phyloP scores from a whole-genome alignment of 2,329 filamentous ascomycete species.

The Lecanicillium sp. region DNA sequence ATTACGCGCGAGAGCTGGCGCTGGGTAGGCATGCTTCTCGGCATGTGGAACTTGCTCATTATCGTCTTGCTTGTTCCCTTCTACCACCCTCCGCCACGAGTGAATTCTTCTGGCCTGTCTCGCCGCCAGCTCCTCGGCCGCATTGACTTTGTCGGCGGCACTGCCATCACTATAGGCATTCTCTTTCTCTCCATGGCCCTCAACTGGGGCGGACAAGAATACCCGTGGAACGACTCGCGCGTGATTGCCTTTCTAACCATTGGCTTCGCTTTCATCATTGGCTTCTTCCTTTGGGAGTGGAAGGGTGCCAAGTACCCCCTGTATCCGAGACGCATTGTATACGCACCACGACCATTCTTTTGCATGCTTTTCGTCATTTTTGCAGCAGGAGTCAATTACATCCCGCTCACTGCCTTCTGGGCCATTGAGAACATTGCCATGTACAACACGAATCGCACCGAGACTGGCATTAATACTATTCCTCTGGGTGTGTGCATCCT shows the following conservation, averaged over 20 bases:
- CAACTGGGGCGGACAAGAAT: conserved; percentile 30
- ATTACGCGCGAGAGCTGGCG: conserved; percentile 45
- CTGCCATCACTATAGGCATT: conserved; percentile 40
- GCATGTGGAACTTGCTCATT: conserved; percentile 42
- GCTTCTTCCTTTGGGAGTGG: background rate
- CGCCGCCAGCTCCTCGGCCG: conserved; percentile 30
- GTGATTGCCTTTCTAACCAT: too few relatives aligned
- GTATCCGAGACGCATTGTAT: background rate
- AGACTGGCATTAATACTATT: too few relatives aligned
- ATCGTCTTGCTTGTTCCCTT: conserved; percentile 42
- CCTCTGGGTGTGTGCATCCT: too few relatives aligned
- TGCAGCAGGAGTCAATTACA: too few relatives aligned
- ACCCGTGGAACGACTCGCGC: too few relatives aligned
- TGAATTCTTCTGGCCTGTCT: conserved; percentile 24
- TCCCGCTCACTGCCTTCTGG: too few relatives aligned
- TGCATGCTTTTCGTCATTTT: background rate
- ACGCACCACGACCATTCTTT: background rate
- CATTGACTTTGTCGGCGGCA: conserved; percentile 43
- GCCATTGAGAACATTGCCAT: too few relatives aligned
- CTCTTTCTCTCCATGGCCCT: conserved; percentile 43
- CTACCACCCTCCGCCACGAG: conserved; percentile 44
- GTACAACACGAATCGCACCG: too few relatives aligned
- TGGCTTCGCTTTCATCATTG: too few relatives aligned
- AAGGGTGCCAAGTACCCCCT: background rate
- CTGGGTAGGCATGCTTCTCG: conserved; percentile 45